Evolutionary conservation across 176 grass and related monocot genomes (phyloP).

Genomic region (Chloris gayana): DNA sequence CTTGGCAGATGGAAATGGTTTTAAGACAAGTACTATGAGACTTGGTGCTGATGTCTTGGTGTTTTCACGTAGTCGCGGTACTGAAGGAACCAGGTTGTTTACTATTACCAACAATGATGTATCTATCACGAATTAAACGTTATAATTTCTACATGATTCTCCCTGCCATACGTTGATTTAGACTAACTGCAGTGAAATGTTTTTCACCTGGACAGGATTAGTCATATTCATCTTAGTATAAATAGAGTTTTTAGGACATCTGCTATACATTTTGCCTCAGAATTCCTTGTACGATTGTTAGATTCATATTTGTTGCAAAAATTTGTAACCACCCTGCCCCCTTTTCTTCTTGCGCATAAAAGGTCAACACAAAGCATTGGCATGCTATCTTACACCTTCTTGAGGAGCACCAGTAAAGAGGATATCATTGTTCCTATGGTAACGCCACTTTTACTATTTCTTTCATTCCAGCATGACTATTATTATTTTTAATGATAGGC

Average conservation of each 20-base stretch:
- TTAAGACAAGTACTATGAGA: conserved; percentile 99
- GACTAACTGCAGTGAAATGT: neutral
- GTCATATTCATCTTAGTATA: neutral
- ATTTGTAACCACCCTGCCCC: neutral
- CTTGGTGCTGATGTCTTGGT: conserved; percentile 96
- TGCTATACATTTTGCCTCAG: neutral
- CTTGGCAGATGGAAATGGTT: conserved; percentile 92
- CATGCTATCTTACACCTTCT: conserved; percentile 97
- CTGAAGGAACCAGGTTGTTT: conserved; percentile 71
- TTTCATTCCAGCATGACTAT: conserved; percentile 21
- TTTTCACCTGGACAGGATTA: neutral
- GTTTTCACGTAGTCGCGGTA: conserved; percentile 73
- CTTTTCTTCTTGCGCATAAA: conserved; percentile 35
- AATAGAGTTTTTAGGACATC: neutral
- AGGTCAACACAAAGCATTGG: conserved; percentile 92
- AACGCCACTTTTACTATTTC: conserved; percentile 28
- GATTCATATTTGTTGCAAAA: conserved; percentile 20
- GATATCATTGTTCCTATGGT: conserved; percentile 99
- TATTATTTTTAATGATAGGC: conserved; percentile 13
- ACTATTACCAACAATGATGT: conserved; percentile 20
- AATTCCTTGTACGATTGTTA: conserved; percentile 10
- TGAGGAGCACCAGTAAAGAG: conserved; percentile 83
- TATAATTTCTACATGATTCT: neutral
- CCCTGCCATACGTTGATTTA: neutral
- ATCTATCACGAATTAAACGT: conserved; percentile 16